Evolutionary conservation across 306 rosid genomes (phyloP), one percentile per base, ranked within the genome.

Genomic region (Casuarina glauca): DNA sequence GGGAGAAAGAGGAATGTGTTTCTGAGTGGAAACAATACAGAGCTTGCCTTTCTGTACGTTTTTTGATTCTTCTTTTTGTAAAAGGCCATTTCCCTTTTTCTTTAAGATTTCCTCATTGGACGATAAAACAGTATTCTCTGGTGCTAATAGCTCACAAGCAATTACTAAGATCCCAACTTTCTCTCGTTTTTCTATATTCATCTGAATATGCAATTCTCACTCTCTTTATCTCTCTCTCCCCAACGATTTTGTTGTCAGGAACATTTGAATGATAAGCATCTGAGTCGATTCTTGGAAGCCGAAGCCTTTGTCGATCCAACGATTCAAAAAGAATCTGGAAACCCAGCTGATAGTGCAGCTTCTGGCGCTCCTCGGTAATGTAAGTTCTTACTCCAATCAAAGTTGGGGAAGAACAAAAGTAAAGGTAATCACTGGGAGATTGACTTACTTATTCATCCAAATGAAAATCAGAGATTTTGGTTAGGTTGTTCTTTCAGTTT

Each of bases 11-110:
- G 82, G 96, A 90, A 19, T 95, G 97, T 43, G 84, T 79, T 76
- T 79, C 88, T 5, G 97, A 92, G 74, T 91, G 98, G 98, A 82
- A 86, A 63, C 88, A 91, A 50, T 95, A 93, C 92, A 83, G 88
- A 80, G 89, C 97, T 61, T 93, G 97, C 81, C 93, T 95, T 35
- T 88, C 91, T 49, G 97, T 92, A 82, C 48, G 86, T 52, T 77
- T 73, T 76, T 35, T 63, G 48, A 63, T 50, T 35, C 2, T 16
- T n/a, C 64, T 75, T 8, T 0, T 4, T 51, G 43, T 74, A 8
- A 15, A 26, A n/a, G 42, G n/a, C 42, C 51, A 9, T 48, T n/a
- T 52, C 50, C 43, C 26, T 63, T 9, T 74, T 19, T 2, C 0
- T 80, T 19, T 2, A 57, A 9, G 36, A 54, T 39, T 62, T 6